Base-by-base conservation (phyloP, 495 filamentous ascomycete genomes). In the Clohesyomyces aquaticus region DNA sequence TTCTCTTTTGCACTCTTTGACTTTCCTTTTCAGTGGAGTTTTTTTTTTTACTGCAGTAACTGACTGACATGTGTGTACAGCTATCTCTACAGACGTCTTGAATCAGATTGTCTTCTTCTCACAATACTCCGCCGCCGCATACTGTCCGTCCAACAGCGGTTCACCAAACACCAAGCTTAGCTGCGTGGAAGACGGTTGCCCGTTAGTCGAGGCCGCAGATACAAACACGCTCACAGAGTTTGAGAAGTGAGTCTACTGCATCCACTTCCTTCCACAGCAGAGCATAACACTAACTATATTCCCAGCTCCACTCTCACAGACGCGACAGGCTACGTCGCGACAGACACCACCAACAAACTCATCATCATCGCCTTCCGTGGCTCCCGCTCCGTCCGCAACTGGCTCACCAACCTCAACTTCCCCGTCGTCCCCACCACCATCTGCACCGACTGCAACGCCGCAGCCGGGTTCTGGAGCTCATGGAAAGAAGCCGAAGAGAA, bases 321-420 rank as follows among this genome's bases (percentile, higher is more conserved):
- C 63, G 82, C 83, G 14, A 80, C 85, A 12, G 91, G 91, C 32
- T 89, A 86, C 68, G 73, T 92, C n/a, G 86, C 85, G 12, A 75
- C 79, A 21, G 91, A 94, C 74, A 70, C 73, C 22, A 85, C 82
- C 26, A 85, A 83, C 66, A 60, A 78, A 21, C 65, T 83, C 14
- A 86, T 93, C 47, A 81, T 93, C 29, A 73, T 91, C 43, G 80
- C 87, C 16, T 87, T 91, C 77, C 83, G 87, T 27, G 91, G 91
- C 61, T 82, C 82, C 25, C 66, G 78, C 14, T 85, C 83, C 19
- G 23, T 88, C 46, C 77, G 78, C 28, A 93, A 87, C 73, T 93
- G 82, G 82, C 77, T 92, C 53, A 77, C 85, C 22, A 82, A 93
- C 72, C 73, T 82, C 66, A 78, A 82, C 62, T 77, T 83, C 61